A percentile compares a stretch with the other conserved stretches of the same genome.
These are phyloP conservation scores for Taphrina confusa DNA, from an alignment of 1,139 yeast genomes.

Conservation along the genomic window DNA sequence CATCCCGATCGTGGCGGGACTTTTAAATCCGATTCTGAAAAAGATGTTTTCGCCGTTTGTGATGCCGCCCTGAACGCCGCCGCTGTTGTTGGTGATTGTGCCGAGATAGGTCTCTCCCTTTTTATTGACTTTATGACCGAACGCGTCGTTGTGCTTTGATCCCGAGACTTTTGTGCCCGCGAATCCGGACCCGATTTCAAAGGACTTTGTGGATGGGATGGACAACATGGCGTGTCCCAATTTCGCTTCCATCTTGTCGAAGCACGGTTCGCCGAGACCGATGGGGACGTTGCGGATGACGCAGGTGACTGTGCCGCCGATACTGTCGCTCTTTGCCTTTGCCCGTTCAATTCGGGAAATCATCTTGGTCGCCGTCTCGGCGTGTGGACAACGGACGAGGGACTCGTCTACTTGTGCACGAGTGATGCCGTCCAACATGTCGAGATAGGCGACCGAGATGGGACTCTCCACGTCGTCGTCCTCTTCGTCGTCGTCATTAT, in stretches of 20 bases:
- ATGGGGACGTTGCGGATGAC: slow-evolving; percentile 89
- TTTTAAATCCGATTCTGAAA: slow-evolving; percentile 93
- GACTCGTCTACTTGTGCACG: slow-evolving; percentile 88
- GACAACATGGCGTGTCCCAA: slow-evolving; percentile 98
- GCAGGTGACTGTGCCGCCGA: slow-evolving; percentile 97
- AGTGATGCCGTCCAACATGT: slow-evolving; percentile 70
- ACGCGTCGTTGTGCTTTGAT: slow-evolving; percentile 88
- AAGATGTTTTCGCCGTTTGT: slow-evolving; percentile 93
- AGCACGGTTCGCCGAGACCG: slow-evolving; percentile 96
- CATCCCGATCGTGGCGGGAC: slow-evolving; percentile 95
- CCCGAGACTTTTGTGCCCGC: slow-evolving; percentile 88
- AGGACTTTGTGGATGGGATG: slow-evolving; percentile 96
- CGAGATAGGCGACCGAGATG: slow-evolving; percentile 62
- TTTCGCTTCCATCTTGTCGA: slow-evolving; percentile 90
- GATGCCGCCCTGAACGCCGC: slow-evolving; percentile 98
- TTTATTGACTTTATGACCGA: slow-evolving; percentile 46
- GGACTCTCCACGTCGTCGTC: slow-evolving; percentile 66
- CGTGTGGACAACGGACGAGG: slow-evolving; percentile 92
- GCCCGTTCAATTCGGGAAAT: slow-evolving; percentile 80
- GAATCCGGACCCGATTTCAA: slow-evolving; percentile 95
- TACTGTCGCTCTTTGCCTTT: slow-evolving; percentile 85
- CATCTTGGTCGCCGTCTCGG: slow-evolving; percentile 71
- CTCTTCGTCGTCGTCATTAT: slow-evolving; percentile 36
- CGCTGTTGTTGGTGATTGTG: slow-evolving; percentile 87
- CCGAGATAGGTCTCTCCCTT: slow-evolving; percentile 54